These are phyloP conservation scores for Porcisia deanei DNA, from an alignment of 208 protist species.

Conservation along the genomic window DNA sequence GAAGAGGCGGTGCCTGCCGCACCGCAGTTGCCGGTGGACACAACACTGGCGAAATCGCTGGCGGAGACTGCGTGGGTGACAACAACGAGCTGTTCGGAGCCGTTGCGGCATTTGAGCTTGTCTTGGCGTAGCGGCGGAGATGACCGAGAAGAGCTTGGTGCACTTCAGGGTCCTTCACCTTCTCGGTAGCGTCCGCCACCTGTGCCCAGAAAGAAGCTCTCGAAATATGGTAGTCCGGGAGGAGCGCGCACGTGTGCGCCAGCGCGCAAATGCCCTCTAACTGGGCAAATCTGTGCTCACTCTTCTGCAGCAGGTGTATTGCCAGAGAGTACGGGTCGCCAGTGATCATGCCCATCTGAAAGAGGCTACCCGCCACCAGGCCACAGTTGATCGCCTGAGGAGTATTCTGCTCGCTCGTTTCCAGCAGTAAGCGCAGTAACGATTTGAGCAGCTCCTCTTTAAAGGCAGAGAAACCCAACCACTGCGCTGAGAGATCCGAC, in stretches of 20 bases:
- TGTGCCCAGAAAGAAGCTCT: slow-evolving; percentile 79
- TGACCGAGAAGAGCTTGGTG: slow-evolving; percentile 48
- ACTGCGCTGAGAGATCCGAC: slow-evolving; percentile 31
- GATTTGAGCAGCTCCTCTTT: slow-evolving; percentile 60
- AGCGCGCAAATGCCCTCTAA: slow-evolving; percentile 79
- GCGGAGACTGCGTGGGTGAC: slow-evolving; percentile 1
- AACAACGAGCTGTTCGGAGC: not conserved
- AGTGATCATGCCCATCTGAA: slow-evolving; percentile 45
- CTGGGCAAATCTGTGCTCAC: slow-evolving; percentile 40
- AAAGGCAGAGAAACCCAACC: slow-evolving; percentile 43
- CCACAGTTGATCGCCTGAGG: slow-evolving; percentile 65
- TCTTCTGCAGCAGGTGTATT: slow-evolving; percentile 58
- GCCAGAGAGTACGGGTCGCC: slow-evolving; percentile 82
- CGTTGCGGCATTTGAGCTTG: slow-evolving; percentile 21
- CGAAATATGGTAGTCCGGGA: slow-evolving; percentile 50
- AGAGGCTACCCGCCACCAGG: slow-evolving; percentile 56
- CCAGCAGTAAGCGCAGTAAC: slow-evolving; percentile 55
- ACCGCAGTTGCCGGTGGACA: not conserved
- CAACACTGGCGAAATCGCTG: slow-evolving; percentile 21
- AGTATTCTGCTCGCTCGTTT: slow-evolving; percentile 30
- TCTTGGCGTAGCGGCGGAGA: slow-evolving; percentile 54
- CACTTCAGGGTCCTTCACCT: slow-evolving; percentile 24
- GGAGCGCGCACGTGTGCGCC: slow-evolving; percentile 55
- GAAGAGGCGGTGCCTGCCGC: not conserved
- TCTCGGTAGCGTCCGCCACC: slow-evolving; percentile 42